These are phyloP conservation scores for Oemleria cerasiformis DNA, from an alignment of 306 rosid genomes.

Conservation along the genomic window DNA sequence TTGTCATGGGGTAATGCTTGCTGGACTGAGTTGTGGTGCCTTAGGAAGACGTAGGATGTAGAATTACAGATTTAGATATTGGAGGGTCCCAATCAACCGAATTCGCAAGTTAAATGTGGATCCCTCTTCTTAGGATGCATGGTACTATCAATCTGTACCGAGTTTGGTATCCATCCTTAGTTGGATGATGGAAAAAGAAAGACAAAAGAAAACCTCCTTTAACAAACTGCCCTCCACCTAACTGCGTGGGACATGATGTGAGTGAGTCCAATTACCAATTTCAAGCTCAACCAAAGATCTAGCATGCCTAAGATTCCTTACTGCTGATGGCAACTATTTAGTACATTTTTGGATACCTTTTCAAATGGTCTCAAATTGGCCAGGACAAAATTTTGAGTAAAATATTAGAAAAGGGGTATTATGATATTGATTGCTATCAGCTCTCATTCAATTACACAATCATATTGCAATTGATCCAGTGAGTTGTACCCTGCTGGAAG, in stretches of 20 bases:
- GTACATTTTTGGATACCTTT: conserved; percentile 15
- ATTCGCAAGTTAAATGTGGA: conserved; percentile 29
- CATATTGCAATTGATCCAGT: conserved; percentile 12
- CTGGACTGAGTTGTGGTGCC: conserved; percentile 52
- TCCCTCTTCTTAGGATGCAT: conserved; percentile 39
- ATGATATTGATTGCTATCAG: conserved; percentile 9
- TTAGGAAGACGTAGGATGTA: conserved; percentile 52
- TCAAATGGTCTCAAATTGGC: conserved; percentile 9
- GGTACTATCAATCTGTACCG: conserved; percentile 34
- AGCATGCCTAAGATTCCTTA: neutral
- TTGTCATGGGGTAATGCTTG: conserved; percentile 42
- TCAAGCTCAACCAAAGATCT: conserved; percentile 16
- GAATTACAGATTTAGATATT: conserved; percentile 27
- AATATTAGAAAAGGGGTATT: too few relatives aligned
- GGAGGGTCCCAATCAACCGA: conserved; percentile 59
- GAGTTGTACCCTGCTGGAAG: conserved; percentile 15
- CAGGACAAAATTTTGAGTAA: conserved; percentile 16
- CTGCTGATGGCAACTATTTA: conserved; percentile 26
- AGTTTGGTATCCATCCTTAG: conserved; percentile 64
- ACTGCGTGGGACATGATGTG: conserved; percentile 41
- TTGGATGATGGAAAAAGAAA: conserved; percentile 45
- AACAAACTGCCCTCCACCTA: conserved; percentile 41
- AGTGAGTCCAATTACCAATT: conserved; percentile 20
- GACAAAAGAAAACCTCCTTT: conserved; percentile 39
- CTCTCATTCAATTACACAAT: conserved; percentile 3